Conservation (phyloP, 2,329 filamentous ascomycete species). For the Microsporum canis region DNA sequence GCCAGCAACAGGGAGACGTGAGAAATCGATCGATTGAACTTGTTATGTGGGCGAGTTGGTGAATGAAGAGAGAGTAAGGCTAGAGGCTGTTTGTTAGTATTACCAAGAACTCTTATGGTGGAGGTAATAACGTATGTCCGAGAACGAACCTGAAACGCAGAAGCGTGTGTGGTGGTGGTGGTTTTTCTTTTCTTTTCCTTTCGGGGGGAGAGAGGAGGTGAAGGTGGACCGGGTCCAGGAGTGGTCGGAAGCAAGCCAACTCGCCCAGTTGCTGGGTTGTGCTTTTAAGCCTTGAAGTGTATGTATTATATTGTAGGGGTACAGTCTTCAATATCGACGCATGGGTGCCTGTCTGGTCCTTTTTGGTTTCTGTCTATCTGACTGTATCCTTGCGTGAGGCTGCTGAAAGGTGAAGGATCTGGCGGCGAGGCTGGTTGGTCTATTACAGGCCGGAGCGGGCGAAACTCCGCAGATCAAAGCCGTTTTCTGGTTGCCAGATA, state of each 20-base stretch:
- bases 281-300: neutral
- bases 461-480: neutral
- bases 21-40: neutral
- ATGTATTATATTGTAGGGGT: neutral
- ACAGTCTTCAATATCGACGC: neutral
- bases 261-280: neutral
- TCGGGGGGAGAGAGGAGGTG: neutral
- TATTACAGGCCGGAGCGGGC: neutral
- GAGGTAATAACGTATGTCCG: neutral
- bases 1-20: neutral
- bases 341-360: constrained; percentile 1
- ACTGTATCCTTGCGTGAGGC: neutral
- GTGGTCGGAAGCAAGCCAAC: neutral
- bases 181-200: neutral
- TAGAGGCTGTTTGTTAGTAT: neutral
- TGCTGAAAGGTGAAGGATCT: neutral
- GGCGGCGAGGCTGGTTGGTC: neutral
- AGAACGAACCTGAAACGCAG: constrained; percentile 3
- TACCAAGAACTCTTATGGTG: neutral
- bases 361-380: neutral
- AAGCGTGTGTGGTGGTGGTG: neutral
- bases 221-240: neutral
- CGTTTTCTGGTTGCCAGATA: neutral
- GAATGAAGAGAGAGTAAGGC: neutral
- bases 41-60: neutral